These are phyloP conservation scores for Imleria badia DNA, from an alignment of 768 basidiomycete species.

Conservation along the genomic window DNA sequence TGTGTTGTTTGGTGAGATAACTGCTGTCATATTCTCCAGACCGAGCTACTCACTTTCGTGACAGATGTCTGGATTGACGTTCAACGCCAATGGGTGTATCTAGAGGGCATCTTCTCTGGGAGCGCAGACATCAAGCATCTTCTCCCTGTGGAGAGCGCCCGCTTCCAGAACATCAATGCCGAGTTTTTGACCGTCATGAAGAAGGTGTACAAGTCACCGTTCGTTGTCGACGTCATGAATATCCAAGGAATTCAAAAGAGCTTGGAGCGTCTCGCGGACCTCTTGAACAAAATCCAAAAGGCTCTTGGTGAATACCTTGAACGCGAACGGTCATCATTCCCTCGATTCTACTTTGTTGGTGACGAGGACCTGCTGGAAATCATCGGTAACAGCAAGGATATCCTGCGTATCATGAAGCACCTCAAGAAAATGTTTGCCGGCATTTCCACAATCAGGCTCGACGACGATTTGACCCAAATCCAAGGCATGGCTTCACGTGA, in stretches of 20 bases:
- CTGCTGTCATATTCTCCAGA: not conserved
- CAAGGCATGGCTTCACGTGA: constrained; percentile 94
- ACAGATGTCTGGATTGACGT: constrained; percentile 99
- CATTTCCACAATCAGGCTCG: constrained; percentile 83
- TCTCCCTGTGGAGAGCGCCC: constrained; percentile 94
- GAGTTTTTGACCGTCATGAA: constrained; percentile 99
- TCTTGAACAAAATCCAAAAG: constrained; percentile 98
- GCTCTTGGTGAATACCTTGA: constrained; percentile 98
- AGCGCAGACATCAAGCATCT: constrained; percentile 99
- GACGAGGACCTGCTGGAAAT: constrained; percentile 99
- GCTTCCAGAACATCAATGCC: constrained; percentile 97
- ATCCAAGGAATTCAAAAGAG: constrained; percentile 97
- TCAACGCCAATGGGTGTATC: constrained; percentile 98
- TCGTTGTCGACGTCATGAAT: constrained; percentile 95
- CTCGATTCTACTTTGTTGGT: constrained; percentile 99
- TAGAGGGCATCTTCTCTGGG: constrained; percentile 99
- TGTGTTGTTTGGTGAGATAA: constrained; percentile 82
- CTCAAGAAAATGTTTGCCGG: constrained; percentile 99
- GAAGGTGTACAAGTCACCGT: constrained; percentile 99
- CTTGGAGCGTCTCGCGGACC: constrained; percentile 92
- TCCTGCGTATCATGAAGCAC: constrained; percentile 97
- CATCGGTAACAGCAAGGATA: constrained; percentile 99
- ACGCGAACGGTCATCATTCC: constrained; percentile 95
- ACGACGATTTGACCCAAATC: constrained; percentile 86
- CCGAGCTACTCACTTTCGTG: not conserved